Conservation (phyloP, 129 eudicot genomes). For the Apium graveolens region DNA sequence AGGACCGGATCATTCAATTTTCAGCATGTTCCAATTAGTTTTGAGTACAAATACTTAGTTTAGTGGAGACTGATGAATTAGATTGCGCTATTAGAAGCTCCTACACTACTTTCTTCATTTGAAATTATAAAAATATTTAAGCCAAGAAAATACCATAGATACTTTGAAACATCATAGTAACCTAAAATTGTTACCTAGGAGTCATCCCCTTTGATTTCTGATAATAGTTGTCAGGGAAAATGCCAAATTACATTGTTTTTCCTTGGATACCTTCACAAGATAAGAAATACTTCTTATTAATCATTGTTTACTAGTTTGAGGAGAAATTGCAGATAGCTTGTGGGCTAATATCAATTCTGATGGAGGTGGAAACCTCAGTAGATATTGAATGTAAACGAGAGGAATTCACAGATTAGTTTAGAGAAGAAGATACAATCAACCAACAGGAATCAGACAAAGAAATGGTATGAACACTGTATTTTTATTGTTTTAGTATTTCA, state of each 20-base stretch:
- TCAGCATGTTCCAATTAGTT: not conserved
- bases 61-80: not conserved
- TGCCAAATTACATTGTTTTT: constrained; percentile 27
- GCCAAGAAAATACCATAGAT: not conserved
- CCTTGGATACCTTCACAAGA: constrained; percentile 24
- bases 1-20: not conserved
- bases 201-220: constrained; percentile 16
- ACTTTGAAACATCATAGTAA: not conserved
- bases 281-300: constrained; percentile 9
- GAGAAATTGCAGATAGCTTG: not conserved
- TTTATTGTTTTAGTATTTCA: not conserved
- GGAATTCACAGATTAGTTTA: not conserved
- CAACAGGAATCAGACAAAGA: not conserved
- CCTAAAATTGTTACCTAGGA: constrained; percentile 22
- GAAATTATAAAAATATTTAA: not conserved
- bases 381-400: not conserved
- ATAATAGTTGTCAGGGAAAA: constrained; percentile 18
- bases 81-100: not conserved
- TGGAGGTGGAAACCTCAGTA: not conserved
- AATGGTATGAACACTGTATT: constrained; percentile 11
- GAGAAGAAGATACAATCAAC: constrained; percentile 1
- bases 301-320: not conserved
- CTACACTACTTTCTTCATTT: not conserved
- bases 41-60: not conserved
- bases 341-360: not conserved